phyloP scores from a whole-genome alignment of 331 rosid species.

The Erythrophleum ivorense region DNA sequence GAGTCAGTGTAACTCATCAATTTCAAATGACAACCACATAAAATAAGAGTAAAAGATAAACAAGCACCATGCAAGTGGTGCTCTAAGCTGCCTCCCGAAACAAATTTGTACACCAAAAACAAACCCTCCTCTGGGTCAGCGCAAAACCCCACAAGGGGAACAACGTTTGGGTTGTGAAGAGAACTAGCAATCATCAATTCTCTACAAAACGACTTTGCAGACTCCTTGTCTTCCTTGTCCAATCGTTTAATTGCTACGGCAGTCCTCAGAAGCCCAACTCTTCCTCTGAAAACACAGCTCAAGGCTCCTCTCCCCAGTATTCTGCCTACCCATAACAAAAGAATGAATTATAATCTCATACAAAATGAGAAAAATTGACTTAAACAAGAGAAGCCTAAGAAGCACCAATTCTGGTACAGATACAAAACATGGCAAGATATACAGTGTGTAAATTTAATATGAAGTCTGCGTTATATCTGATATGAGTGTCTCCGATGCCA shows the following conservation, averaged over 20 bases:
- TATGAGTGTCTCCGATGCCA: too few species aligned
- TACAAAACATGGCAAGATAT: not conserved
- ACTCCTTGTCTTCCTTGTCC: constrained; percentile 82
- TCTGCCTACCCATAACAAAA: constrained; percentile 58
- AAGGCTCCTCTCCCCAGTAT: constrained; percentile 90
- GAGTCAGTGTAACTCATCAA: constrained; percentile 23
- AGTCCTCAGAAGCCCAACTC: constrained; percentile 72
- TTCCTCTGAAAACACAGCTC: constrained; percentile 84
- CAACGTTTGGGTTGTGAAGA: constrained; percentile 70
- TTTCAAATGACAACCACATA: constrained; percentile 9
- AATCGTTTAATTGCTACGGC: constrained; percentile 74
- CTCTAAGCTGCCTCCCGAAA: constrained; percentile 88
- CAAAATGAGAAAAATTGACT: not conserved
- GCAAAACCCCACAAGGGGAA: constrained; percentile 85
- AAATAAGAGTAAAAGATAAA: not conserved
- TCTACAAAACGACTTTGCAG: constrained; percentile 78
- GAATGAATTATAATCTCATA: constrained; percentile 15
- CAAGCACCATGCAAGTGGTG: constrained; percentile 74
- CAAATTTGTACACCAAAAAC: constrained; percentile 81
- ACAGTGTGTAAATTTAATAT: not conserved
- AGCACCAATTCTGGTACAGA: too few species aligned
- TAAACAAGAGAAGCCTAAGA: not conserved
- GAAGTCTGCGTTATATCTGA: too few species aligned
- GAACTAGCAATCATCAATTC: constrained; percentile 92
- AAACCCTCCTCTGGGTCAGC: constrained; percentile 82